Conservation (phyloP, 2,329 filamentous ascomycete genomes). For the Claviceps pusilla region DNA sequence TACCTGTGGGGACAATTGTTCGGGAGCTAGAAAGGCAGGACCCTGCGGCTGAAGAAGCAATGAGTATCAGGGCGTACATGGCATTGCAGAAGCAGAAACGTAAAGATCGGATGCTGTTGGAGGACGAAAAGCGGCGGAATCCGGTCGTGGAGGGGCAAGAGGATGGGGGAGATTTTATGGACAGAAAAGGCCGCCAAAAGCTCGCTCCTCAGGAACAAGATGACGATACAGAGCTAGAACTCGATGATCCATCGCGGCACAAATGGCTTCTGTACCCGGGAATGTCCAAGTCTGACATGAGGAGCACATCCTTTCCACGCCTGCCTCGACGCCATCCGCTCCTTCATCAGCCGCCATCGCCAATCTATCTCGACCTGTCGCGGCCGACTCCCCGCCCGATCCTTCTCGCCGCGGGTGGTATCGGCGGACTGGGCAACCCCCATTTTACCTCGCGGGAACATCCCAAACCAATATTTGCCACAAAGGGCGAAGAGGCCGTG, state of each 20-base stretch:
- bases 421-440: conserved; percentile 84
- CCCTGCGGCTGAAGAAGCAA: conserved; percentile 52
- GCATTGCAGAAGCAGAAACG: conserved; percentile 19
- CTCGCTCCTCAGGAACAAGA: conserved; percentile 9
- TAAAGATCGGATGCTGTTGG: conserved; percentile 18
- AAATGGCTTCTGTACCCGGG: conserved; percentile 85
- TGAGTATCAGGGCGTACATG: conserved; percentile 19
- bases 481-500: conserved; percentile 66
- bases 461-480: conserved; percentile 72
- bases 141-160: conserved; percentile 4
- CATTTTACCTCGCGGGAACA: conserved; percentile 72
- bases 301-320: conserved; percentile 31
- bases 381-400: conserved; percentile 70
- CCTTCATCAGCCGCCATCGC: conserved; percentile 54
- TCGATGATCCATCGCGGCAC: conserved; percentile 37
- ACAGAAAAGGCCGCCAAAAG: conserved; percentile 4
- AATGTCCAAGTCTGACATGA: conserved; percentile 54
- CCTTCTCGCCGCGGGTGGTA: conserved; percentile 70
- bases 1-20: conserved; percentile 84
- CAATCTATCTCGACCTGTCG: conserved; percentile 59
- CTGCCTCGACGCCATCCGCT: conserved; percentile 36
- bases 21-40: conserved; percentile 68
- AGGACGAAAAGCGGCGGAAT: conserved; percentile 16
- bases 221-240: conserved; percentile 25
- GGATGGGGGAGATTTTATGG: conserved; percentile 2